Percentiles rank a stretch among this genome's conserved stretches.
Evolutionary conservation across 306 rosid species (phyloP).

Genomic region (Sindora glabra): DNA sequence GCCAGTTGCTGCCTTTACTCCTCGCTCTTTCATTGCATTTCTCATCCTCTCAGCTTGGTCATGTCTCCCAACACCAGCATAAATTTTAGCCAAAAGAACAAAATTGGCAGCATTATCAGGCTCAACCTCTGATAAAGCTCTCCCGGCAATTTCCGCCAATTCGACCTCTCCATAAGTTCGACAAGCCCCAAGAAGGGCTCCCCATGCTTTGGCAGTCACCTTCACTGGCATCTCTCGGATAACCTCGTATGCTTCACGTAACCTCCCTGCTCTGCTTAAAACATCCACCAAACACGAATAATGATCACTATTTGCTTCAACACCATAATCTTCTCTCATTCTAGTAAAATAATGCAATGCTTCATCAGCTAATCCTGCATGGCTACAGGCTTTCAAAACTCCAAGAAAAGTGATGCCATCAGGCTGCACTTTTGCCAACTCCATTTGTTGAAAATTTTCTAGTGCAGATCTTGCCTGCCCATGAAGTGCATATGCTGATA

Average conservation of each 20-base stretch:
- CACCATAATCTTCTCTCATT: conserved; percentile 40
- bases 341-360: conserved; percentile 44
- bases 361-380: conserved; percentile 65
- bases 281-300: conserved; percentile 77
- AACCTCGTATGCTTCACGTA: conserved; percentile 56
- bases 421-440: conserved; percentile 41
- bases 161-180: conserved; percentile 51
- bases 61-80: conserved; percentile 58
- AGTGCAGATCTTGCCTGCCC: conserved; percentile 62
- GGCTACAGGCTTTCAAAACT: conserved; percentile 71
- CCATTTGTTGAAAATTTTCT: conserved; percentile 45
- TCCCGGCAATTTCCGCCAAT: conserved; percentile 63
- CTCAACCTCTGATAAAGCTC: conserved; percentile 58
- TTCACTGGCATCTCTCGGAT: conserved; percentile 61
- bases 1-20: conserved; percentile 50
- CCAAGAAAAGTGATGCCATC: conserved; percentile 63
- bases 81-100: conserved; percentile 54
- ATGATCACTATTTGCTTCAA: conserved; percentile 62
- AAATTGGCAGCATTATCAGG: conserved; percentile 73
- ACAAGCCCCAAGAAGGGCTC: conserved; percentile 76
- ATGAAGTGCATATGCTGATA: conserved; percentile 64
- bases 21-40: conserved; percentile 43
- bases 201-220: conserved; percentile 79
- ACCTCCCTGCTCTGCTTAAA: conserved; percentile 69
- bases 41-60: conserved; percentile 58